Percentiles rank a stretch among this genome's conserved stretches.
phyloP scores from a whole-genome alignment of 2,329 filamentous ascomycete genomes.

The Aureobasidium musti region DNA sequence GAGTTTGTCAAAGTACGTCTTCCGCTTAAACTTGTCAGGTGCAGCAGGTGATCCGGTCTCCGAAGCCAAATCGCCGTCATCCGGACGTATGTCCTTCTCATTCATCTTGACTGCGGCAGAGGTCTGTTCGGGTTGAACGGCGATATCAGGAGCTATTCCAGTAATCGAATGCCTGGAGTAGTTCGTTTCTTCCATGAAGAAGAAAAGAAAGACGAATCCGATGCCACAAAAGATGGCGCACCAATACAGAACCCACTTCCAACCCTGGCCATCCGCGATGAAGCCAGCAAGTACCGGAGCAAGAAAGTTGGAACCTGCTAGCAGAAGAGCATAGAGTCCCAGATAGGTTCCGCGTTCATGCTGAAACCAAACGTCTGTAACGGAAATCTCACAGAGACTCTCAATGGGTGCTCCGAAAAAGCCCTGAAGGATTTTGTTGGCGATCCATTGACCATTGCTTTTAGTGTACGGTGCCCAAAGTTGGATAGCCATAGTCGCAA shows the following conservation, averaged over 20 bases:
- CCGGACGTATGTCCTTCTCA: not conserved
- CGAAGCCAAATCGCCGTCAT: not conserved
- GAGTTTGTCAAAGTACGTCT: slow-evolving; percentile 42
- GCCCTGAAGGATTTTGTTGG: slow-evolving; percentile 51
- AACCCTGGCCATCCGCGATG: slow-evolving; percentile 50
- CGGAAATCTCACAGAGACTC: slow-evolving; percentile 47
- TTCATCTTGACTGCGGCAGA: not conserved
- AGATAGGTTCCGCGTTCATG: slow-evolving; percentile 39
- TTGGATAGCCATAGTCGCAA: slow-evolving; percentile 45
- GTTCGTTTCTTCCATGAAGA: slow-evolving; percentile 64
- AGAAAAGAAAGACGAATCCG: slow-evolving; percentile 56
- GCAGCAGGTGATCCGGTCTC: not conserved
- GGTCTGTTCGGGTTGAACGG: not conserved
- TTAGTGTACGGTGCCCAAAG: slow-evolving; percentile 51
- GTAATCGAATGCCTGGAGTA: slow-evolving; percentile 38
- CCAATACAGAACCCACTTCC: slow-evolving; percentile 45
- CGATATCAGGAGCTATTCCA: not conserved
- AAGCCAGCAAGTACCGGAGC: slow-evolving; percentile 54
- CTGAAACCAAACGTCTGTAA: slow-evolving; percentile 38
- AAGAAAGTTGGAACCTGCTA: slow-evolving; percentile 51
- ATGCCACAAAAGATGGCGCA: slow-evolving; percentile 56
- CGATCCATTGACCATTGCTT: slow-evolving; percentile 51
- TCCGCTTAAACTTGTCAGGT: slow-evolving; percentile 30
- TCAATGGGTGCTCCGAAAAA: slow-evolving; percentile 54
- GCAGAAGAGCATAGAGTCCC: slow-evolving; percentile 39